Evolutionary conservation across 176 grass and related monocot species (phyloP), one percentile per base, ranked within the genome.

Genomic region (Themeda triandra): DNA sequence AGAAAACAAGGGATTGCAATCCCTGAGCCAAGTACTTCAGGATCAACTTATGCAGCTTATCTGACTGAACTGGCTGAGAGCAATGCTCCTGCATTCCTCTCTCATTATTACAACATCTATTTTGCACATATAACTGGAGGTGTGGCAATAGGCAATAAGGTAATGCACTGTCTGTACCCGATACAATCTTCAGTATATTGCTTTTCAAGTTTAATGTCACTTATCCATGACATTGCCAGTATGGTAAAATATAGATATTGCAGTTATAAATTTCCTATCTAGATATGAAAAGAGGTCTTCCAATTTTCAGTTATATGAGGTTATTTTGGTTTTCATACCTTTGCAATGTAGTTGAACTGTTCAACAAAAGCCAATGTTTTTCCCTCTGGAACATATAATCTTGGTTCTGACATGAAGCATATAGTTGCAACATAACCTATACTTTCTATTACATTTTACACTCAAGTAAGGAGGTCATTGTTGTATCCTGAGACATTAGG

Each of bases 61-160:
- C 87, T 98, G 59, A 88, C 81, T 36, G 79, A 90, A 84, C 67
- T 98, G 53, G 88, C 92, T 79, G 88, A 92, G 37, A 93, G 66
- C 30, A 95, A 73, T 13, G 77, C 86, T 48, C 96, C 96, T 51
- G 91, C 92, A 6, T 98, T 98, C 83, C 91, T 98, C 49, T 95
- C 91, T n/a, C 93, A 98, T 79, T 92, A 90, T 83, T 95, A 98
- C 87, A 95, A 95, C 80, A 92, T 98, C n/a, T 98, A 94, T 86
- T 98, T 95, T 85, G 86, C 93, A 21, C 93, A 98, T 79, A 80
- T 83, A 74, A 90, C 93, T 79, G 96, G 96, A 71, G 96, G 96
- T 14, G 51, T 93, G 40, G 73, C 48, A 15, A 89, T 98, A 63
- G 96, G 91, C 83, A 81, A 80, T 63, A 95, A 98, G 96, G 96